Evolutionary conservation across 2,329 filamentous ascomycete species (phyloP).

Genomic region (Dactylellina parvicollis): DNA sequence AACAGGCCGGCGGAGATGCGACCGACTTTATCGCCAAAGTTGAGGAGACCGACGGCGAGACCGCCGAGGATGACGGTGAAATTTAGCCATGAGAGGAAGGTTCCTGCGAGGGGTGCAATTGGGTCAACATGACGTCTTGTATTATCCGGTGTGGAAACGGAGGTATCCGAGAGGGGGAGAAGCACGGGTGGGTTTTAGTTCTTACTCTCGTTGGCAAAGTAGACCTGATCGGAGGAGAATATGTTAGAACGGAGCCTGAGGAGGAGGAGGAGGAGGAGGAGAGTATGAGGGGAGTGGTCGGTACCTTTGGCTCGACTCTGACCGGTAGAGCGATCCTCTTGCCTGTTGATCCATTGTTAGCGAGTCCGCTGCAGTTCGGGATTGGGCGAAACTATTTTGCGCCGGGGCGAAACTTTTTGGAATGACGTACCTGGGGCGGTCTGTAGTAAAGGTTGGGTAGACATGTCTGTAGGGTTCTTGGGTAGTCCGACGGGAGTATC

Average conservation of each 20-base stretch:
- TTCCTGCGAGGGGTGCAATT: slow-evolving; percentile 61
- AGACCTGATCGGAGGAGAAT: slow-evolving; percentile 72
- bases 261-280: neutral
- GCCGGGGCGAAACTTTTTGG: slow-evolving; percentile 12
- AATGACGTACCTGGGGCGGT: slow-evolving; percentile 72
- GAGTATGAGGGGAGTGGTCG: neutral
- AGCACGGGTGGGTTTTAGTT: neutral
- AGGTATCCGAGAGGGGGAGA: no score
- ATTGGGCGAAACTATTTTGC: neutral
- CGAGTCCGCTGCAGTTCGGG: slow-evolving; percentile 10
- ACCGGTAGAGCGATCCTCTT: slow-evolving; percentile 98
- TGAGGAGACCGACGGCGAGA: slow-evolving; percentile 93
- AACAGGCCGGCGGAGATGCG: slow-evolving; percentile 95
- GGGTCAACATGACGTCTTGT: neutral
- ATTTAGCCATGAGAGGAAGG: slow-evolving; percentile 99
- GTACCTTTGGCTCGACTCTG: slow-evolving; percentile 88
- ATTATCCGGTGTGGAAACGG: neutral
- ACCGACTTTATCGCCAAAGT: slow-evolving; percentile 94
- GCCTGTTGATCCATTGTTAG: slow-evolving; percentile 67
- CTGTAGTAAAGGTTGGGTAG: slow-evolving; percentile 93
- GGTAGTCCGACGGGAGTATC: no score
- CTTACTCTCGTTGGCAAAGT: slow-evolving; percentile 96
- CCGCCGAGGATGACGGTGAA: slow-evolving; percentile 98
- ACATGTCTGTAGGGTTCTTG: slow-evolving; percentile 71
- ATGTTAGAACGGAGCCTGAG: slow-evolving; percentile 13